phyloP scores from a whole-genome alignment of 2,329 filamentous ascomycete species.

The Zarea fungicola region DNA sequence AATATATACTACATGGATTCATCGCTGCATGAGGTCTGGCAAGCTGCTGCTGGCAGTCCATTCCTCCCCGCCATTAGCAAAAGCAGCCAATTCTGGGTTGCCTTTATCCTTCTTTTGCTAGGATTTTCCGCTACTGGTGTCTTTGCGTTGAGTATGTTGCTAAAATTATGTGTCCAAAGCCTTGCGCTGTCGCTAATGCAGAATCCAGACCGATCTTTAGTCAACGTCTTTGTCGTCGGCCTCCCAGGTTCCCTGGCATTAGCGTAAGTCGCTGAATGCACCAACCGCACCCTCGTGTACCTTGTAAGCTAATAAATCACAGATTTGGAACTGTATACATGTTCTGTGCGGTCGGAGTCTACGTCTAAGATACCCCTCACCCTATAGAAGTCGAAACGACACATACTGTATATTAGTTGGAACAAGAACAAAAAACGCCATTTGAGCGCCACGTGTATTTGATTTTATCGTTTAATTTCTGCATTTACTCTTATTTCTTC shows the following conservation, averaged over 20 bases:
- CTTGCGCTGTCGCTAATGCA: conserved; percentile 13
- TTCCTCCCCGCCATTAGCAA: conserved; percentile 79
- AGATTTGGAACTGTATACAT: conserved; percentile 95
- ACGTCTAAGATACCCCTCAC: conserved; percentile 67
- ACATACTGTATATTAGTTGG: conserved; percentile 34
- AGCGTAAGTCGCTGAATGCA: conserved; percentile 58
- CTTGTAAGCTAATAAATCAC: conserved; percentile 18
- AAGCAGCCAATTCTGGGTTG: conserved; percentile 76
- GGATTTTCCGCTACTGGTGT: conserved; percentile 69
- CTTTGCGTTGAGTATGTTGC: conserved; percentile 75
- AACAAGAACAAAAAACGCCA: conserved; percentile 27
- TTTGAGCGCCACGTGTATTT: conserved; percentile 23
- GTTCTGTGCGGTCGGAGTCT: conserved; percentile 98
- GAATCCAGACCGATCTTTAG: conserved; percentile 69
- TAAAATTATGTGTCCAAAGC: neutral
- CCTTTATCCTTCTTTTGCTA: conserved; percentile 66
- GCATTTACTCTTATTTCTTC: conserved; percentile 15
- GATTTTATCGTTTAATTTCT: conserved; percentile 16
- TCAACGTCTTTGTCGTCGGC: conserved; percentile 72
- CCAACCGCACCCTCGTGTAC: conserved; percentile 2
- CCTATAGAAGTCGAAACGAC: conserved; percentile 24
- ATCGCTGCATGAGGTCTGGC: conserved; percentile 86
- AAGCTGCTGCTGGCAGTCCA: conserved; percentile 81
- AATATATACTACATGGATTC: conserved; percentile 58
- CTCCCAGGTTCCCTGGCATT: conserved; percentile 83